These are phyloP conservation scores for Mycena vitilis DNA, from an alignment of 768 basidiomycete species.

Conservation along the genomic window DNA sequence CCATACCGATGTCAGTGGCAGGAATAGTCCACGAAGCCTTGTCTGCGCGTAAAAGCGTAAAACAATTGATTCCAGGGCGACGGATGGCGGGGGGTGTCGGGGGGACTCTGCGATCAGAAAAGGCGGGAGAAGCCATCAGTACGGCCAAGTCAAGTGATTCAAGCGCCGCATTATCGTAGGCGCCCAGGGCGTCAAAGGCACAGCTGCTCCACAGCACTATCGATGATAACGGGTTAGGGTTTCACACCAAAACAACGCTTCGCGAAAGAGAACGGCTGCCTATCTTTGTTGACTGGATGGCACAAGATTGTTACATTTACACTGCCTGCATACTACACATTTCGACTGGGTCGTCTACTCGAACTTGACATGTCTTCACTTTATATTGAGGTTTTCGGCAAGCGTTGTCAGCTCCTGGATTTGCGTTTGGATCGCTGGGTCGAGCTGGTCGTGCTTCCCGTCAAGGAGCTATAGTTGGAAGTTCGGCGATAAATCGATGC, in stretches of 20 bases:
- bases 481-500: no score
- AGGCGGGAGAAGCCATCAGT: slow-evolving; percentile 33
- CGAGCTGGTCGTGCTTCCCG: no score
- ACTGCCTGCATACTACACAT: neutral
- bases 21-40: neutral
- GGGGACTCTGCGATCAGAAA: slow-evolving; percentile 25
- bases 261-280: neutral
- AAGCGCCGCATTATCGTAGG: slow-evolving; percentile 17
- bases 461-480: no score
- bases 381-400: no score
- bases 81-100: slow-evolving; percentile 17
- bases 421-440: no score
- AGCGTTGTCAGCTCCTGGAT: no score
- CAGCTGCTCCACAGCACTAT: slow-evolving; percentile 26
- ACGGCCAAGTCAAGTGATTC: slow-evolving; percentile 25
- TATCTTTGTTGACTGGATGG: slow-evolving; percentile 16
- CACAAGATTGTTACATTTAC: no score
- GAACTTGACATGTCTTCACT: no score
- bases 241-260: slow-evolving; percentile 7
- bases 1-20: neutral
- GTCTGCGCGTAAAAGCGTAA: neutral
- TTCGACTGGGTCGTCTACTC: neutral
- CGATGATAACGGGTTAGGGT: neutral
- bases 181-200: slow-evolving; percentile 22
- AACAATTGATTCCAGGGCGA: slow-evolving; percentile 13